These are phyloP conservation scores for Rhododendron williamsianum DNA, from an alignment of 148 eudicot species.

Conservation along the genomic window DNA sequence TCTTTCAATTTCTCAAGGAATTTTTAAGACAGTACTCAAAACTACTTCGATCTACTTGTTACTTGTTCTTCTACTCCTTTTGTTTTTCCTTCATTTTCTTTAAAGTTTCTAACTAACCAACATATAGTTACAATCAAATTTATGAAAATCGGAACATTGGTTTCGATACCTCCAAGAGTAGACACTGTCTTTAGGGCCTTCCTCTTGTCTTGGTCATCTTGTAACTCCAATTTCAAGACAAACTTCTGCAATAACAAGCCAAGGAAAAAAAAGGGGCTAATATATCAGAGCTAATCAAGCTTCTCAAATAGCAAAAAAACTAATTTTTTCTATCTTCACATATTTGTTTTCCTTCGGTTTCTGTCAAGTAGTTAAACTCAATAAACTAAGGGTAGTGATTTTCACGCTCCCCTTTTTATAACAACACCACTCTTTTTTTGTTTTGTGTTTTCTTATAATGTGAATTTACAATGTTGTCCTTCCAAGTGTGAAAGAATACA, in stretches of 20 bases:
- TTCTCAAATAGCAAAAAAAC: neutral
- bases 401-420: too few relatives aligned
- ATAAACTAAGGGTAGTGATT: too few relatives aligned
- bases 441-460: too few relatives aligned
- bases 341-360: neutral
- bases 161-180: constrained; percentile 52
- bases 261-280: neutral
- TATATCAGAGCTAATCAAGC: neutral
- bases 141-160: neutral
- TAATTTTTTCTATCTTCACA: neutral
- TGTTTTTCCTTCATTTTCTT: neutral
- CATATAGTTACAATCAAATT: neutral
- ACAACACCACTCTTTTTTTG: too few relatives aligned
- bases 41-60: neutral
- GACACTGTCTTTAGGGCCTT: constrained; percentile 77
- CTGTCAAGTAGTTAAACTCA: neutral
- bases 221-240: constrained; percentile 63
- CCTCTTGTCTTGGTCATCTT: constrained; percentile 66
- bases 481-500: too few relatives aligned
- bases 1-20: neutral
- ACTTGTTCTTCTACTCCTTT: neutral
- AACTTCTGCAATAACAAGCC: constrained; percentile 46
- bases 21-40: neutral
- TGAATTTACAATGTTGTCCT: too few relatives aligned
- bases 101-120: neutral